phyloP scores from a whole-genome alignment of 768 basidiomycete genomes.

The Fomitopsis serialis region DNA sequence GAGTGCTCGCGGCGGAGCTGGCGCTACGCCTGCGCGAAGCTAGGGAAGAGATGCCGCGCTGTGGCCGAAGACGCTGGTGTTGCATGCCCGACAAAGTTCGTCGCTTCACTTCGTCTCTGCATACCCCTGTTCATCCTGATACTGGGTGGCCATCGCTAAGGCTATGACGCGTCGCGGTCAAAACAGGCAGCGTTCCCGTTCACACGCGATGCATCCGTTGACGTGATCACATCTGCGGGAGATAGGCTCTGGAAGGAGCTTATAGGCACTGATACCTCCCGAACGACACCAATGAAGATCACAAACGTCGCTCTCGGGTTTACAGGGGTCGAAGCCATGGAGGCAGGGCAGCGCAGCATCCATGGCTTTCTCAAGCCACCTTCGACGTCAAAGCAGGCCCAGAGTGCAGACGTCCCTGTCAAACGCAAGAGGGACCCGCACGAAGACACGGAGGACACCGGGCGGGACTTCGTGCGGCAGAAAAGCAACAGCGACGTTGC shows the following conservation, averaged over 20 bases:
- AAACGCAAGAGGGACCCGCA: conserved; percentile 8
- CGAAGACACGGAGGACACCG: conserved; percentile 19
- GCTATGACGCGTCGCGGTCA: conserved; percentile 61
- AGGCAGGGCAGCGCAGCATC: conserved; percentile 80
- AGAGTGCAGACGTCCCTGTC: neutral
- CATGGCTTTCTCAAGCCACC: conserved; percentile 71
- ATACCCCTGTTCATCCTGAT: conserved; percentile 3
- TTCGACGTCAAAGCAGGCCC: conserved; percentile 12
- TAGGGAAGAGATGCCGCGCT: conserved; percentile 64
- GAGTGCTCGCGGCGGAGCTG: conserved; percentile 87
- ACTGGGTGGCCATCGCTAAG: conserved; percentile 27
- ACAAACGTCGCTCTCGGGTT: conserved; percentile 72
- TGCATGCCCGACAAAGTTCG: conserved; percentile 69
- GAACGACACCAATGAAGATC: conserved; percentile 47
- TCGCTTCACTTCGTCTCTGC: neutral
- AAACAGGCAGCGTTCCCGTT: conserved; percentile 90
- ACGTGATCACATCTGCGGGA: conserved; percentile 69
- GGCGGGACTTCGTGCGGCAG: conserved; percentile 17
- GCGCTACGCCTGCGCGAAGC: conserved; percentile 81
- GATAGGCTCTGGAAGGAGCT: conserved; percentile 86
- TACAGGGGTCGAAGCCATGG: conserved; percentile 68
- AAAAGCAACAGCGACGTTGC: conserved; percentile 9
- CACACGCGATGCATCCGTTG: conserved; percentile 64
- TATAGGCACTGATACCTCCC: conserved; percentile 42
- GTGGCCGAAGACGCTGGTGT: conserved; percentile 90